A percentile compares a stretch with the other conserved stretches of the same genome.
These are phyloP conservation scores for Quercus alba DNA, from an alignment of 306 rosid genomes.

Conservation along the genomic window DNA sequence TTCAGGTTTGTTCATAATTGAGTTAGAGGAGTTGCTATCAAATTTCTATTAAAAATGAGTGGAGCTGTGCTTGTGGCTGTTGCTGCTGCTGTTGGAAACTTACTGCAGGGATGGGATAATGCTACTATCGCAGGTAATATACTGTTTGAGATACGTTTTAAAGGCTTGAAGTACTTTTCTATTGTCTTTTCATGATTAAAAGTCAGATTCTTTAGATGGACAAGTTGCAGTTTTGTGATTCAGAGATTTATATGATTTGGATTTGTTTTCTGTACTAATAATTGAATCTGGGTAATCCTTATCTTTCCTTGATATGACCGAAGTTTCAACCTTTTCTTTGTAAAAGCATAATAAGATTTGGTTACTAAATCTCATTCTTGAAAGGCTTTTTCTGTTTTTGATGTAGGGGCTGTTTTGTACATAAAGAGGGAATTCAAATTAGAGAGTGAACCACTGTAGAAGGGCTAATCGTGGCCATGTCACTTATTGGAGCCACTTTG, in stretches of 20 bases:
- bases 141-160: neutral
- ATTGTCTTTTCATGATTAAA: neutral
- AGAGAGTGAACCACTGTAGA: slow-evolving; percentile 70
- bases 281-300: slow-evolving; percentile 3
- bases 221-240: neutral
- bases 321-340: neutral
- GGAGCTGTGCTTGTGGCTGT: slow-evolving; percentile 79
- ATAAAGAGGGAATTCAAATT: slow-evolving; percentile 76
- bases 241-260: slow-evolving; percentile 15
- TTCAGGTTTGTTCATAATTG: slow-evolving; percentile 16
- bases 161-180: neutral
- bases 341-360: slow-evolving; percentile 2
- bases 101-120: slow-evolving; percentile 93
- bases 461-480: slow-evolving; percentile 91
- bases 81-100: slow-evolving; percentile 91
- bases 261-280: neutral
- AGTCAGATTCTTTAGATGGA: slow-evolving; percentile 1
- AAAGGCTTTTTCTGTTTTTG: neutral
- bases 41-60: slow-evolving; percentile 46
- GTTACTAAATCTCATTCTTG: neutral
- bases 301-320: neutral
- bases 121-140: slow-evolving; percentile 89
- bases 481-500: slow-evolving; percentile 89
- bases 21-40: slow-evolving; percentile 3
- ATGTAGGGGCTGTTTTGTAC: slow-evolving; percentile 84